Percentiles rank a stretch among this genome's conserved stretches.
phyloP scores from a whole-genome alignment of 139 green algal genomes.

The Chlamydomonas sphaeroides region DNA sequence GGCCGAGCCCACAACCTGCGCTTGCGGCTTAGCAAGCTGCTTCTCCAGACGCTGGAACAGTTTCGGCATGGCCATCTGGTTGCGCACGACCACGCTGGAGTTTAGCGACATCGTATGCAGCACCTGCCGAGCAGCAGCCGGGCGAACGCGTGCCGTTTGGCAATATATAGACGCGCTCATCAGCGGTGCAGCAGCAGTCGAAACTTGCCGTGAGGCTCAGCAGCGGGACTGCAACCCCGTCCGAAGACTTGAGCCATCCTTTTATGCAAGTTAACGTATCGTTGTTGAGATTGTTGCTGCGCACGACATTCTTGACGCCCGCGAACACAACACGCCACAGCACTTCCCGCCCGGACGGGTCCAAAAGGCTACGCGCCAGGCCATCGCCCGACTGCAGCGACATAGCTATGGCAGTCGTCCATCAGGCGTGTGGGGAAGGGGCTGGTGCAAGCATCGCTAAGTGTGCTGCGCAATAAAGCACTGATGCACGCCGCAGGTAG shows the following conservation, averaged over 20 bases:
- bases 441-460: no score
- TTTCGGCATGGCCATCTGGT: conserved; percentile 13
- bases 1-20: conserved; percentile 4
- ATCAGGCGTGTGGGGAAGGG: no score
- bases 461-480: no score
- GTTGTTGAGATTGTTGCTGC: conserved; percentile 25
- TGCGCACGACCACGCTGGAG: conserved; percentile 15
- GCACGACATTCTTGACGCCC: conserved; percentile 32
- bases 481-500: no score
- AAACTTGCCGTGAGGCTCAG: conserved; percentile 11
- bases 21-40: conserved; percentile 33
- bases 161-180: no score
- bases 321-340: conserved; percentile 3
- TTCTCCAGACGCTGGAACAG: conserved; percentile 32
- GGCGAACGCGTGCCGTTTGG: no score
- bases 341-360: background rate
- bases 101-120: conserved; percentile 37
- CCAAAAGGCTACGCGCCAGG: no score
- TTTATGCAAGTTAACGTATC: conserved; percentile 23
- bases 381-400: no score
- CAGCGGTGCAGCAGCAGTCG: no score
- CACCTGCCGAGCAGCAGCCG: conserved; percentile 4
- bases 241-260: conserved; percentile 22
- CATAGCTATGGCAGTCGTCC: no score
- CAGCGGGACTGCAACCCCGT: conserved; percentile 9